Conservation (phyloP, 306 rosid genomes). For the Medicago lupulina region DNA sequence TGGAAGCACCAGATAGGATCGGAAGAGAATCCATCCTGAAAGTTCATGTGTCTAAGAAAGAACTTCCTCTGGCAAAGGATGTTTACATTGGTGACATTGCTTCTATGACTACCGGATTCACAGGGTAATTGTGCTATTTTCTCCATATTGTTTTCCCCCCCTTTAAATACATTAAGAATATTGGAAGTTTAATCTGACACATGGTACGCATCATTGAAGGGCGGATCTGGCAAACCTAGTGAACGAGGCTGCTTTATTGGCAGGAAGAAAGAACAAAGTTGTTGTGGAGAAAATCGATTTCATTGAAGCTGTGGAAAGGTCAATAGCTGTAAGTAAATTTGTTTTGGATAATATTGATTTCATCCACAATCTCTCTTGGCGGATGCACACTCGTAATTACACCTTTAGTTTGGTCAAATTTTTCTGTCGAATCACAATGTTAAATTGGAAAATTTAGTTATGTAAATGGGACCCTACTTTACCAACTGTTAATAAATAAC, state of each 20-base stretch:
- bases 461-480: conserved; percentile 12
- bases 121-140: conserved; percentile 69
- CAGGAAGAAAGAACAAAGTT: conserved; percentile 84
- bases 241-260: conserved; percentile 97
- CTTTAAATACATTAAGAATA: conserved; percentile 32
- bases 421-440: conserved; percentile 14
- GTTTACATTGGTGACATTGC: conserved; percentile 76
- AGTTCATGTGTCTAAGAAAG: conserved; percentile 87
- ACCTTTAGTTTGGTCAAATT: conserved; percentile 2
- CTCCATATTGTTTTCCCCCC: conserved; percentile 8
- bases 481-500: conserved; percentile 38
- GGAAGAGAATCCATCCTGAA: conserved; percentile 93
- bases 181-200: conserved; percentile 34
- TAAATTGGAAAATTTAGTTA: conserved; percentile 20
- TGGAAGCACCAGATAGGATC: conserved; percentile 90
- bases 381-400: conserved; percentile 15
- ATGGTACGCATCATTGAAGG: conserved; percentile 55
- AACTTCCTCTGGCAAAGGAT: conserved; percentile 87
- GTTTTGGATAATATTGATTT: conserved; percentile 81
- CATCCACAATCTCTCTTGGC: conserved; percentile 38
- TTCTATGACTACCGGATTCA: conserved; percentile 97
- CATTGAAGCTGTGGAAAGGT: conserved; percentile 96
- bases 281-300: conserved; percentile 92
- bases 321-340: conserved; percentile 81
- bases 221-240: conserved; percentile 98